Evolutionary conservation across 2,329 filamentous ascomycete genomes (phyloP).

Genomic region (Aspergillus fischeri): DNA sequence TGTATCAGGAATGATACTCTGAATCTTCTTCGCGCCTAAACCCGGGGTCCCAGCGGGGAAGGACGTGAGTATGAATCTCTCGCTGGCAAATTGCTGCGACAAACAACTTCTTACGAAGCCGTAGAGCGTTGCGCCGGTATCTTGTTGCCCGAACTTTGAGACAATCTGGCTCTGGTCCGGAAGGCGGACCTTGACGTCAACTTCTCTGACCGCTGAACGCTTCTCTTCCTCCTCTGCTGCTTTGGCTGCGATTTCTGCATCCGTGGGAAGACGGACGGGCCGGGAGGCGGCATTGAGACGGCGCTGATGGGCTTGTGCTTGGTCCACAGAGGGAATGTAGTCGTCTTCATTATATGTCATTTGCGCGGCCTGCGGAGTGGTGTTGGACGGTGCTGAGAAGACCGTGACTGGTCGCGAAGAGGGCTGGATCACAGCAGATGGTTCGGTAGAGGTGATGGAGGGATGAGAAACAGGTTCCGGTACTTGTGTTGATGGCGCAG

Average conservation of each 20-base stretch:
- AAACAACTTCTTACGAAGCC: slow-evolving; percentile 70
- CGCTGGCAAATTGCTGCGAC: slow-evolving; percentile 48
- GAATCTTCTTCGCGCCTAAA: slow-evolving; percentile 13
- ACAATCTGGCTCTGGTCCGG: slow-evolving; percentile 79
- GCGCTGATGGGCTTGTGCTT: slow-evolving; percentile 75
- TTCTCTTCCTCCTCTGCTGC: slow-evolving; percentile 62
- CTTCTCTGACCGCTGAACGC: slow-evolving; percentile 61
- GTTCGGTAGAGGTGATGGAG: slow-evolving; percentile 15
- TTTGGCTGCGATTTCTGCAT: slow-evolving; percentile 72
- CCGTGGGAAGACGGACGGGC: slow-evolving; percentile 75
- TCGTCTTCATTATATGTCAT: slow-evolving; percentile 66
- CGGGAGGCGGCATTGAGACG: slow-evolving; percentile 70
- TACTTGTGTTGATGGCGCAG: slow-evolving; percentile 11
- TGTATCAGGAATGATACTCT: slow-evolving; percentile 41
- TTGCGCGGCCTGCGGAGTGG: slow-evolving; percentile 71
- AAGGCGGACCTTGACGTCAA: slow-evolving; percentile 77
- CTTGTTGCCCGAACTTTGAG: slow-evolving; percentile 62
- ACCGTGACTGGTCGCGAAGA: slow-evolving; percentile 56
- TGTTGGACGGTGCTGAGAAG: slow-evolving; percentile 71
- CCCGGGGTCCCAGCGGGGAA: slow-evolving; percentile 34
- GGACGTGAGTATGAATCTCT: slow-evolving; percentile 69
- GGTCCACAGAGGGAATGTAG: slow-evolving; percentile 76
- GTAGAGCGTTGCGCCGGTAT: slow-evolving; percentile 71
- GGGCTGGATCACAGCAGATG: slow-evolving; percentile 25
- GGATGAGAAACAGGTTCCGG: slow-evolving; percentile 9